phyloP scores from a whole-genome alignment of 2,329 filamentous ascomycete species.

The Colletotrichum theobromicola region DNA sequence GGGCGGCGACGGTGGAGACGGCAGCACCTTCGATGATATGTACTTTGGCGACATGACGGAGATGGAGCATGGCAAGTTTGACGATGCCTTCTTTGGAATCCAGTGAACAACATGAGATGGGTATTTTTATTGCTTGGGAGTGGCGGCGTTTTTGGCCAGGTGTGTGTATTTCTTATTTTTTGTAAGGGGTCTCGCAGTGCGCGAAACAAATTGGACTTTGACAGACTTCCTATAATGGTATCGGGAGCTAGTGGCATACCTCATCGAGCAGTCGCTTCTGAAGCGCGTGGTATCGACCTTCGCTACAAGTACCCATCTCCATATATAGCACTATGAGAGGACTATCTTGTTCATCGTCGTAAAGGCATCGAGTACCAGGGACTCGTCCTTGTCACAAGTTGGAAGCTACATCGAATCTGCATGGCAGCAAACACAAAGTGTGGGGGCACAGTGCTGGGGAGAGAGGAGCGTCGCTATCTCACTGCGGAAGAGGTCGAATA shows the following conservation, averaged over 20 bases:
- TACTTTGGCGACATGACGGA: constrained; percentile 50
- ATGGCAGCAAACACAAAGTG: too few relatives aligned
- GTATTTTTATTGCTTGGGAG: not conserved
- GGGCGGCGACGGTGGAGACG: constrained; percentile 35
- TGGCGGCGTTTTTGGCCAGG: not conserved
- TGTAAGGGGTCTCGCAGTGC: not conserved
- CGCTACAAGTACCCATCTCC: not conserved
- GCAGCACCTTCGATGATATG: constrained; percentile 56
- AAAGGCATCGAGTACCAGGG: too few relatives aligned
- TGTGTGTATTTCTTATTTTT: not conserved
- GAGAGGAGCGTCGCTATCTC: too few relatives aligned
- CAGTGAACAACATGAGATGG: not conserved
- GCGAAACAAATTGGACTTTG: not conserved
- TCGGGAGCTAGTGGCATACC: not conserved
- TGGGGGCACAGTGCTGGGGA: too few relatives aligned
- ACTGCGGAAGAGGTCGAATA: too few relatives aligned
- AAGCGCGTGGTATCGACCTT: too few relatives aligned
- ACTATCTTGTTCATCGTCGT: not conserved
- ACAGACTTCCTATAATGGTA: not conserved
- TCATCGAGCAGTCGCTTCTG: not conserved
- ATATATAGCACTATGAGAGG: not conserved
- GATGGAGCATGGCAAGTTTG: constrained; percentile 51
- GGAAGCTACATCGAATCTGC: too few relatives aligned
- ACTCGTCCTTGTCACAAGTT: too few relatives aligned
- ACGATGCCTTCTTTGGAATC: constrained; percentile 51